Evolutionary conservation across 352 stramenopile genomes (phyloP).

Genomic region (Pythium brachiatum): DNA sequence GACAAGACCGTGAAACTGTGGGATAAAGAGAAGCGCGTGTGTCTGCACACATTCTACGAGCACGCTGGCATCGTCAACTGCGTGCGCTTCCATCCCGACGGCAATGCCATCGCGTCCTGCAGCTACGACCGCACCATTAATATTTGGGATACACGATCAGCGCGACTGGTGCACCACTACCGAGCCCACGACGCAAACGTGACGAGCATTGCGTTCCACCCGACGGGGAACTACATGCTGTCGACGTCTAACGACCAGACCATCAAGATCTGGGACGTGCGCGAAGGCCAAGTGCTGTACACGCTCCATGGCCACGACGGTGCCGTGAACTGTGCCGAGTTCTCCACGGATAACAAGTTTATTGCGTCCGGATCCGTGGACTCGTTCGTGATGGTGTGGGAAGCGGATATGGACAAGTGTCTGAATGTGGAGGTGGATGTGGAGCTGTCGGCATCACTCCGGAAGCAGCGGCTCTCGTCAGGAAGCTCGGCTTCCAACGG

Average conservation of each 20-base stretch:
- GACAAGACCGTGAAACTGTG: conserved; percentile 93
- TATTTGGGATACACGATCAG: conserved; percentile 84
- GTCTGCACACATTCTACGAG: conserved; percentile 85
- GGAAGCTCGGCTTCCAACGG: neutral
- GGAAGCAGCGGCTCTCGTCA: neutral
- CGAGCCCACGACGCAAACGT: conserved; percentile 81
- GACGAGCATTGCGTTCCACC: conserved; percentile 87
- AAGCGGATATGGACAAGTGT: conserved; percentile 79
- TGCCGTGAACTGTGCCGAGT: conserved; percentile 60
- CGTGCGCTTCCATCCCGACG: conserved; percentile 87
- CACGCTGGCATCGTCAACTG: conserved; percentile 78
- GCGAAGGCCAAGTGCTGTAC: conserved; percentile 91
- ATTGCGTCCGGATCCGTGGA: conserved; percentile 75
- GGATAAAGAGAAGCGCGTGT: conserved; percentile 81
- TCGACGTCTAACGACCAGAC: conserved; percentile 87
- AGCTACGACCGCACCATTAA: conserved; percentile 76
- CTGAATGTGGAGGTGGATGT: conserved; percentile 54
- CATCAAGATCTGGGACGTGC: conserved; percentile 92
- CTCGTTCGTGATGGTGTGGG: conserved; percentile 84
- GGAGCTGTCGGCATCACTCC: conserved; percentile 3
- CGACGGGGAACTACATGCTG: conserved; percentile 88
- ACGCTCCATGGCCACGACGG: conserved; percentile 89
- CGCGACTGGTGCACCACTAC: conserved; percentile 91
- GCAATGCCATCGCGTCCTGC: conserved; percentile 58
- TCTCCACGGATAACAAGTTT: conserved; percentile 63